Conservation (phyloP, 148 eudicot species). For the Vaccinium macrocarpon region DNA sequence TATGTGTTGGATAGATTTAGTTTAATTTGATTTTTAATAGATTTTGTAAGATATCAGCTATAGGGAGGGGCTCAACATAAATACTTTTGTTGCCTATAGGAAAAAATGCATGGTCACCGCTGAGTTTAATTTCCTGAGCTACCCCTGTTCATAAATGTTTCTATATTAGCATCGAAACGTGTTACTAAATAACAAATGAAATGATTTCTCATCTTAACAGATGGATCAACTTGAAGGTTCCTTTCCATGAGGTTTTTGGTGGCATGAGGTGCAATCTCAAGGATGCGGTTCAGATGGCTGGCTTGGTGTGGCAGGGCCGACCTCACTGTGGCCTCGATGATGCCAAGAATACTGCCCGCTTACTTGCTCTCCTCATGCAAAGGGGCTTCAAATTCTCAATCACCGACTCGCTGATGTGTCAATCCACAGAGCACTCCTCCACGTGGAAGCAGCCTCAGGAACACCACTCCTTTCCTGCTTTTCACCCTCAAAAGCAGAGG, state of each 20-base stretch:
- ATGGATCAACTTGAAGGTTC: slow-evolving; percentile 86
- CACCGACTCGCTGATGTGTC: slow-evolving; percentile 49
- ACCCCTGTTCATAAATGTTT: neutral
- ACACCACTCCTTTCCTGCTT: slow-evolving; percentile 26
- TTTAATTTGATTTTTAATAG: neutral
- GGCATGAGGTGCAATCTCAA: slow-evolving; percentile 63
- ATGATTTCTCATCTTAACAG: slow-evolving; percentile 34
- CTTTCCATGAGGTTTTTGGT: slow-evolving; percentile 62
- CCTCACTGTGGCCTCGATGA: slow-evolving; percentile 94
- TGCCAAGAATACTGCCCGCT: slow-evolving; percentile 86
- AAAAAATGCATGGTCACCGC: neutral
- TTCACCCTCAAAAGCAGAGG: slow-evolving; percentile 39
- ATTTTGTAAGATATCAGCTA: neutral
- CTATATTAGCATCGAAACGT: neutral
- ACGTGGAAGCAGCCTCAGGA: slow-evolving; percentile 39
- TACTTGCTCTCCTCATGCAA: slow-evolving; percentile 62
- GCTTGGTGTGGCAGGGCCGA: slow-evolving; percentile 89
- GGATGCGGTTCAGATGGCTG: slow-evolving; percentile 83
- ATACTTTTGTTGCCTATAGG: neutral
- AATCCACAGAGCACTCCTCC: slow-evolving; percentile 37
- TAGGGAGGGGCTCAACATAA: neutral
- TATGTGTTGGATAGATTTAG: neutral
- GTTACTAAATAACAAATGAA: neutral
- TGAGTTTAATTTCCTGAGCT: neutral
- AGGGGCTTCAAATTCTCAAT: slow-evolving; percentile 69